A percentile compares a stretch with the other conserved stretches of the same genome.
These are phyloP conservation scores for Diaporthe amygdali DNA, from an alignment of 2,329 filamentous ascomycete genomes.

Conservation along the genomic window DNA sequence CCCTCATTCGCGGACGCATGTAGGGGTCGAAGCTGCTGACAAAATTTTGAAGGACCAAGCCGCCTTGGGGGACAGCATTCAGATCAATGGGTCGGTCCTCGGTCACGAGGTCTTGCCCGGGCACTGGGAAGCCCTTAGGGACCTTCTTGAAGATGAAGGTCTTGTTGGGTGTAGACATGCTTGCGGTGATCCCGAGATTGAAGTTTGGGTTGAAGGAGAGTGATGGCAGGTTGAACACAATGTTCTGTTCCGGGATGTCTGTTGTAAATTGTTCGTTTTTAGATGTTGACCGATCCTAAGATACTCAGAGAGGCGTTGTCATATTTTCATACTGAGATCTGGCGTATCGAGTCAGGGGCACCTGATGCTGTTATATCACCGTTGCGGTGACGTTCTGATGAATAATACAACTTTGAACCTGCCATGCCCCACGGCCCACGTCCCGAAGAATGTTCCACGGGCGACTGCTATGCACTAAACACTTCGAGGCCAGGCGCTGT, in stretches of 20 bases:
- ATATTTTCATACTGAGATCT: background rate
- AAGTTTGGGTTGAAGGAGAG: conserved; percentile 69
- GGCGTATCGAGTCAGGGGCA: background rate
- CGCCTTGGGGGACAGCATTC: conserved; percentile 65
- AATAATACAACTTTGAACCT: background rate
- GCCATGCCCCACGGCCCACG: background rate
- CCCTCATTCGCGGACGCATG: conserved; percentile 80
- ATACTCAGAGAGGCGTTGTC: no score
- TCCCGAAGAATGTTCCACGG: background rate
- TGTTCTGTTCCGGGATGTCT: background rate
- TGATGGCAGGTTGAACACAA: no score
- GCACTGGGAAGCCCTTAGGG: conserved; percentile 69
- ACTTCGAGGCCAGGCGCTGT: background rate
- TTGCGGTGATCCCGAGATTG: conserved; percentile 53
- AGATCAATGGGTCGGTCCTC: conserved; percentile 73
- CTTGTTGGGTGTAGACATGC: conserved; percentile 65
- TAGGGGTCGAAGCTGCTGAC: conserved; percentile 86
- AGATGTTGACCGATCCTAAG: background rate
- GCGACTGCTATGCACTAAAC: background rate
- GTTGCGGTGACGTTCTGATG: conserved; percentile 9
- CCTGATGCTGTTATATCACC: background rate
- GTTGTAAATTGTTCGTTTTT: background rate
- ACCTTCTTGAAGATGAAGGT: conserved; percentile 74
- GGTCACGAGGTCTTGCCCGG: conserved; percentile 72
- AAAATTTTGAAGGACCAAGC: conserved; percentile 72